Conservation (phyloP, 1,284 basidiomycete species). For the Leccinum glutinopallens region DNA sequence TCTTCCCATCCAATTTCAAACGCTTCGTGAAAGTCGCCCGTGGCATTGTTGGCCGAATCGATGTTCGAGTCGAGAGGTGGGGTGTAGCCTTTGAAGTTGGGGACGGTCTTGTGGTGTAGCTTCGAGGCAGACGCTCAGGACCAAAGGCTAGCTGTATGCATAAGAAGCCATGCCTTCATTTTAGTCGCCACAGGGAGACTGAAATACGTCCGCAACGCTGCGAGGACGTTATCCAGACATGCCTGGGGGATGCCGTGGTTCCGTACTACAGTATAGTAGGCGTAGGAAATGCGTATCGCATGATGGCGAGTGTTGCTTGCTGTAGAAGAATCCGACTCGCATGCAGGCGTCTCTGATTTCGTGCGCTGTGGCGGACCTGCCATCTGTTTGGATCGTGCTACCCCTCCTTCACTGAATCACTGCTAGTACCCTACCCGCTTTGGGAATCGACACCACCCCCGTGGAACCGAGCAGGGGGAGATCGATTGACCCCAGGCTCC, state of each 20-base stretch:
- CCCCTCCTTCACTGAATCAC: too few species aligned
- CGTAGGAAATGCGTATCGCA: neutral
- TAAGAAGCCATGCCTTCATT: constrained; percentile 48
- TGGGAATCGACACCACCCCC: too few species aligned
- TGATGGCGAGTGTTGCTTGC: constrained; percentile 18
- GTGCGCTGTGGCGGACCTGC: constrained; percentile 21
- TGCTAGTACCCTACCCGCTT: too few species aligned
- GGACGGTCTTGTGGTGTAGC: constrained; percentile 71
- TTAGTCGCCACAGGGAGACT: constrained; percentile 59
- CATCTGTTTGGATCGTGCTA: constrained; percentile 7
- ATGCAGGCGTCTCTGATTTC: constrained; percentile 37
- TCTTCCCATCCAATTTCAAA: constrained; percentile 79
- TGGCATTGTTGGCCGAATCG: constrained; percentile 50
- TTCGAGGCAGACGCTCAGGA: constrained; percentile 29
- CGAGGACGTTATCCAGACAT: constrained; percentile 53
- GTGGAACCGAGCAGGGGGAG: too few species aligned
- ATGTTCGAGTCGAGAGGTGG: constrained; percentile 67
- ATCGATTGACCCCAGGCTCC: too few species aligned
- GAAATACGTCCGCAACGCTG: constrained; percentile 61
- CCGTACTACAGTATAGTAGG: constrained; percentile 48
- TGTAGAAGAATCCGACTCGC: constrained; percentile 37
- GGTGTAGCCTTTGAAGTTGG: constrained; percentile 82
- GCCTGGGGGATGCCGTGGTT: constrained; percentile 73
- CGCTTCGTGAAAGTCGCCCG: constrained; percentile 83
- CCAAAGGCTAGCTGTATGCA: neutral